Percentiles rank a stretch among this genome's conserved stretches.
These are phyloP conservation scores for Neurospora terricola DNA, from an alignment of 495 filamentous ascomycete species.

Conservation along the genomic window DNA sequence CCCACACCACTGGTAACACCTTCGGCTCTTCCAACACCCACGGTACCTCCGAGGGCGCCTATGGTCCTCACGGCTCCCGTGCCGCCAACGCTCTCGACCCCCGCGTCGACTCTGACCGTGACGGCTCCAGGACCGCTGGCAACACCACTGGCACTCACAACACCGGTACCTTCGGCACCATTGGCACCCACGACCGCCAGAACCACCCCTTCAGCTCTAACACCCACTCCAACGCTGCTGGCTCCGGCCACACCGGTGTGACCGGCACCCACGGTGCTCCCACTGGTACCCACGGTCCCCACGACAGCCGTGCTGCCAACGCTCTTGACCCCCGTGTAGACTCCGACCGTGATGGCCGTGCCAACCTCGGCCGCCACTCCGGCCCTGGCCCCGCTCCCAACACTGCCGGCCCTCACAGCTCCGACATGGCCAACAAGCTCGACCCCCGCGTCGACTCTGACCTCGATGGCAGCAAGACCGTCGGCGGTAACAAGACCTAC, in stretches of 20 bases:
- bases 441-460: slow-evolving; percentile 47
- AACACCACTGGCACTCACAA: slow-evolving; percentile 9
- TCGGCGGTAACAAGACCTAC: slow-evolving; percentile 36
- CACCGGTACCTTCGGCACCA: slow-evolving; percentile 2
- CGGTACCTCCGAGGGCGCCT: neutral
- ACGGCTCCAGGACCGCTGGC: slow-evolving; percentile 7
- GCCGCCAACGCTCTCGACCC: slow-evolving; percentile 39
- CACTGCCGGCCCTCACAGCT: slow-evolving; percentile 44
- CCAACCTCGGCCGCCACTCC: slow-evolving; percentile 5
- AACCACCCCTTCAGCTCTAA: slow-evolving; percentile 8
- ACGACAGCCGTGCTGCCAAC: slow-evolving; percentile 45
- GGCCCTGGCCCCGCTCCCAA: slow-evolving; percentile 31
- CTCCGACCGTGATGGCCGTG: slow-evolving; percentile 32
- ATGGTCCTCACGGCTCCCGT: slow-evolving; percentile 7
- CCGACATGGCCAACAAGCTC: slow-evolving; percentile 41
- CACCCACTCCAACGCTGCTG: slow-evolving; percentile 12
- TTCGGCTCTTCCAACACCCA: slow-evolving; percentile 3
- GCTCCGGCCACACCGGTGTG: slow-evolving; percentile 22
- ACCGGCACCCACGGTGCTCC: slow-evolving; percentile 20
- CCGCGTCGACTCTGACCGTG: slow-evolving; percentile 32
- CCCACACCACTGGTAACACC: slow-evolving; percentile 4
- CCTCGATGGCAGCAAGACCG: slow-evolving; percentile 33
- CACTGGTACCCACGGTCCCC: slow-evolving; percentile 30
- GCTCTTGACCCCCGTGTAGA: slow-evolving; percentile 42
- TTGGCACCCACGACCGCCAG: neutral